A percentile compares a stretch with the other conserved stretches of the same genome.
Conservation (phyloP, 1,284 basidiomycete species). For the Ceratobasidium sp. region DNA sequence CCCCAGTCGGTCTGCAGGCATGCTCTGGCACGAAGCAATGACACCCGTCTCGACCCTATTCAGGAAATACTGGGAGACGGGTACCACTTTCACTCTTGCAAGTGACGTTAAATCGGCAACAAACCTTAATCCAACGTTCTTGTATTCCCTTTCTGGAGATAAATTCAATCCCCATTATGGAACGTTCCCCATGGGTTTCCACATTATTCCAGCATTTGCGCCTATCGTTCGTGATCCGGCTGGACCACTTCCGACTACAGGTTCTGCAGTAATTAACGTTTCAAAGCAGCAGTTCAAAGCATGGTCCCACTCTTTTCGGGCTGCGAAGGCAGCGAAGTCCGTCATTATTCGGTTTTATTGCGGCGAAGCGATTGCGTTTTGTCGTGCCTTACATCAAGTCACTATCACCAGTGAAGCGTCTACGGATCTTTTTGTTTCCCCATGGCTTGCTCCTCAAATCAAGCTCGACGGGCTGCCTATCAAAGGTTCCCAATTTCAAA, state of each 20-base stretch:
- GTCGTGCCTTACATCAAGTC: constrained; percentile 3
- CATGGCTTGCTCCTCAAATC: constrained; percentile 1
- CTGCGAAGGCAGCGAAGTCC: not conserved
- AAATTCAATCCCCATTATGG: constrained; percentile 14
- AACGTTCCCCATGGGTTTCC: constrained; percentile 26
- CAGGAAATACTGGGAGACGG: constrained; percentile 4
- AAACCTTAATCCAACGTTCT: constrained; percentile 17
- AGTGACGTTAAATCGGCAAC: not conserved
- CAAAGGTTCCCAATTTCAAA: not conserved
- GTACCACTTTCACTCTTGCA: not conserved
- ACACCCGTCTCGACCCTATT: not conserved
- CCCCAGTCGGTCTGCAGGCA: not conserved
- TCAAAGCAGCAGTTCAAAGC: constrained; percentile 5
- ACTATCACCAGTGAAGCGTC: no score
- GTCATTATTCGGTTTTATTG: constrained; percentile 16
- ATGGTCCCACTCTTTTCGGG: not conserved
- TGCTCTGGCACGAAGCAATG: not conserved
- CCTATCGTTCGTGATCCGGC: not conserved
- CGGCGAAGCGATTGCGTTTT: constrained; percentile 18
- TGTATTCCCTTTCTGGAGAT: constrained; percentile 13
- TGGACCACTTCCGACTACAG: no score
- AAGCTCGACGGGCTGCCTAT: not conserved
- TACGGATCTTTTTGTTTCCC: not conserved
- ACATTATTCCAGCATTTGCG: constrained; percentile 2
- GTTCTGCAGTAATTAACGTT: not conserved